phyloP scores from a whole-genome alignment of 805 yeast species.

The Candida odintsovae region DNA sequence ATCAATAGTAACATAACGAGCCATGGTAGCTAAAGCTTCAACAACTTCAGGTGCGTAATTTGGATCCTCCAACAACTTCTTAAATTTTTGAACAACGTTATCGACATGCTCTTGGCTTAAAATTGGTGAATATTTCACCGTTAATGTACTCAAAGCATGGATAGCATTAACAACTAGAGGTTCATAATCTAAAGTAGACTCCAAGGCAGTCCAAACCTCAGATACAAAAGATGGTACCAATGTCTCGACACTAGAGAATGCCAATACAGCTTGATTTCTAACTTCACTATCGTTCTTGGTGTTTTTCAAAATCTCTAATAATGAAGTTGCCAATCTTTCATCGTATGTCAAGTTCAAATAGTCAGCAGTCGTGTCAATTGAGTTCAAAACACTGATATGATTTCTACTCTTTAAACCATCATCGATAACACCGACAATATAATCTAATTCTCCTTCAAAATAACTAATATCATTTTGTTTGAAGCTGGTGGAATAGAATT shows the following conservation, averaged over 20 bases:
- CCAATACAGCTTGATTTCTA: constrained; percentile 30
- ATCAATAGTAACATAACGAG: constrained; percentile 15
- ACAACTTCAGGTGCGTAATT: constrained; percentile 13
- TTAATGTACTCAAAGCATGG: constrained; percentile 21
- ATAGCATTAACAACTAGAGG: constrained; percentile 29
- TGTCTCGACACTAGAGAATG: constrained; percentile 24
- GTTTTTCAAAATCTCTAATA: constrained; percentile 28
- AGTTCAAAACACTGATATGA: constrained; percentile 29
- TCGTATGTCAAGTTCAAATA: constrained; percentile 20
- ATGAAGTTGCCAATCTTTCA: constrained; percentile 20
- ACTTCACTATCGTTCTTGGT: constrained; percentile 32
- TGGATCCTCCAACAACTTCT: constrained; percentile 6
- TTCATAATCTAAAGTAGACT: constrained; percentile 29
- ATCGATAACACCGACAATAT: constrained; percentile 24
- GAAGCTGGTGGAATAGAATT: constrained; percentile 31
- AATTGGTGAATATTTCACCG: constrained; percentile 11
- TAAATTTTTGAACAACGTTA: constrained; percentile 10
- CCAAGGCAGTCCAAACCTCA: constrained; percentile 26
- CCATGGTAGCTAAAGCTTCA: constrained; percentile 19
- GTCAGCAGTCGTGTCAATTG: constrained; percentile 27
- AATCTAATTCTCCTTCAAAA: constrained; percentile 26
- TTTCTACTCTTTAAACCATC: constrained; percentile 29
- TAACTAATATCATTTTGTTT: constrained; percentile 25
- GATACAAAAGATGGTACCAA: constrained; percentile 22
- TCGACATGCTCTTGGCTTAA: constrained; percentile 8